Conservation (phyloP, 2,329 filamentous ascomycete species). For the Lecanosticta acicola region DNA sequence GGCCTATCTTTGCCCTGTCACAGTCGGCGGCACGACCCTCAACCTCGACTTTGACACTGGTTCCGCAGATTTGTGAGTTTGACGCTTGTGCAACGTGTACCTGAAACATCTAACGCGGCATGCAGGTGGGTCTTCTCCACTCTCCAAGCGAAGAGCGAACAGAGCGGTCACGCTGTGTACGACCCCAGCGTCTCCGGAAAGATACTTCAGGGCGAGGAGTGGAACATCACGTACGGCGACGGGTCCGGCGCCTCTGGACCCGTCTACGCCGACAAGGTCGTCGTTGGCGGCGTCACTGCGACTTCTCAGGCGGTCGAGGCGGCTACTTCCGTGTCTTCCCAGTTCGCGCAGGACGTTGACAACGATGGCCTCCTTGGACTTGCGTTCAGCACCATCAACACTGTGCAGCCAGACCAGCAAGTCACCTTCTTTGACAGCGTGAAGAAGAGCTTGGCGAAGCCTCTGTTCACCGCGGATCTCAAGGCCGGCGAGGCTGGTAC, state of each 20-base stretch:
- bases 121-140: slow-evolving; percentile 61
- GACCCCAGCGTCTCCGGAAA: slow-evolving; percentile 43
- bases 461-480: slow-evolving; percentile 54
- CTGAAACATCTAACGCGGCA: slow-evolving; percentile 4
- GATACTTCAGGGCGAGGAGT: slow-evolving; percentile 21
- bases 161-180: slow-evolving; percentile 55
- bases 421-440: slow-evolving; percentile 59
- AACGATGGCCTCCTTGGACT: slow-evolving; percentile 58
- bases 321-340: slow-evolving; percentile 52
- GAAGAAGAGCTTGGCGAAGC: slow-evolving; percentile 45
- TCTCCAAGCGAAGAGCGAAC: slow-evolving; percentile 47
- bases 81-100: background rate
- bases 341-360: slow-evolving; percentile 47
- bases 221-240: slow-evolving; percentile 52
- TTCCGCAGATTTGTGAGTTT: slow-evolving; percentile 58
- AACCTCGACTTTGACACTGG: slow-evolving; percentile 68
- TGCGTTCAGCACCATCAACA: slow-evolving; percentile 56
- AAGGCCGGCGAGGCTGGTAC: slow-evolving; percentile 49
- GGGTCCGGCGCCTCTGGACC: slow-evolving; percentile 57
- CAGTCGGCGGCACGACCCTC: slow-evolving; percentile 57
- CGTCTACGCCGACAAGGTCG: slow-evolving; percentile 61
- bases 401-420: slow-evolving; percentile 45
- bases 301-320: slow-evolving; percentile 60
- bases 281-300: slow-evolving; percentile 55
- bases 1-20: slow-evolving; percentile 49